Evolutionary conservation across 108 stramenopile species (phyloP), one percentile per base, ranked within the genome.

Genomic region (Asterionellopsis glacialis): DNA sequence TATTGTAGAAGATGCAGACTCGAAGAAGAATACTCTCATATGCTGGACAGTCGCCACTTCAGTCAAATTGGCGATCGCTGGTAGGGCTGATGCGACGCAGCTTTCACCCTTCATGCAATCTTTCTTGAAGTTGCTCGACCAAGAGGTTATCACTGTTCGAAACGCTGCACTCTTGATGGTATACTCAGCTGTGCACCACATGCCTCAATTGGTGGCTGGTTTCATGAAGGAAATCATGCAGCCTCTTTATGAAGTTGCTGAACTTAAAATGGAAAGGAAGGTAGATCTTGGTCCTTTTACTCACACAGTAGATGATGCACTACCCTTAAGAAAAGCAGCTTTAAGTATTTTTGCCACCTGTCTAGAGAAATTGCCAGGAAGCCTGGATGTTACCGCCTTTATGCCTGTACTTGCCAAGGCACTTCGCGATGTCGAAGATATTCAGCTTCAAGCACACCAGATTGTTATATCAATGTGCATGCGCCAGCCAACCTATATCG

Each of bases 241-340:
- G 41, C 94, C 96, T 38, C 75, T 96, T 13, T 79, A 87, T 57
- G 70, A 84, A 45, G 76, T 94, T 24, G 76, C 93, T 38, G 65
- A 75, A 42, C 75, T 96, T 24, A 90, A 94, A 64, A 53, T 95
- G 65, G 79, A 95, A 57, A 77, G 97, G 24, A 81, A 83, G 56
- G 91, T 99, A 33, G 95, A 99, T 68, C 85, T 99, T 42, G 98
- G 98, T 13, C 98, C 98, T 14, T 99, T 99, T 85, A 99, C 92
- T 64, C 97, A 98, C 59, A 93, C 74, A 21, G 96, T 98, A 18
- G 98, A 99, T 70, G 97, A 98, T 50, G 97, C 95, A 12, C 67
- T 97, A 15, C 97, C 98, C 13, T 76, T 99, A 18, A 88, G 98
- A 21, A 99, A 99, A 74, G 87, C 95, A 18, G 71, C 94, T 6